phyloP scores from a whole-genome alignment of 2,329 filamentous ascomycete species.

The Pseudocercospora fuligena region DNA sequence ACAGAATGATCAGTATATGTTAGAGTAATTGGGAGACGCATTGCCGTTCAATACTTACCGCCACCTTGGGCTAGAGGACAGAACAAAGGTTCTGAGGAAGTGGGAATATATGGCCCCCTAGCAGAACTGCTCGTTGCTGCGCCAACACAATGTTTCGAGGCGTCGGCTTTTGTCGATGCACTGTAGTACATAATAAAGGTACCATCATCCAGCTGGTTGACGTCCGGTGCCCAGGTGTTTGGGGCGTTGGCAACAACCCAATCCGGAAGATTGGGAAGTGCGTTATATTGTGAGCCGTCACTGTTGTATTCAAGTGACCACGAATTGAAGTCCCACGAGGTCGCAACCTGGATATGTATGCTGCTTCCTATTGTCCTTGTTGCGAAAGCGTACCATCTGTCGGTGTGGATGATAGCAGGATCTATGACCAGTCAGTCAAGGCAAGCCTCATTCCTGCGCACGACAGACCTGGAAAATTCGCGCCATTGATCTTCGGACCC shows the following conservation, averaged over 20 bases:
- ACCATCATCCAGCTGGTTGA: slow-evolving; percentile 51
- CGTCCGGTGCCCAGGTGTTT: slow-evolving; percentile 67
- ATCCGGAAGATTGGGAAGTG: slow-evolving; percentile 56
- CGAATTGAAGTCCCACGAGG: slow-evolving; percentile 42
- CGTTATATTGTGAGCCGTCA: slow-evolving; percentile 51
- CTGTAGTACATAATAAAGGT: slow-evolving; percentile 44
- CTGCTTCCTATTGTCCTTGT: slow-evolving; percentile 44
- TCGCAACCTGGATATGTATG: slow-evolving; percentile 46
- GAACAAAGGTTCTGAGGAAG: slow-evolving; percentile 31
- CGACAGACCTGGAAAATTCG: slow-evolving; percentile 60
- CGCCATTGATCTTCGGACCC: slow-evolving; percentile 36
- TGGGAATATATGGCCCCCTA: slow-evolving; percentile 40
- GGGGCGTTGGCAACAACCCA: slow-evolving; percentile 58
- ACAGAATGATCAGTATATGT: not conserved
- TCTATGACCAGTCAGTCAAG: slow-evolving; percentile 29
- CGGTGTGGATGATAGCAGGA: slow-evolving; percentile 41
- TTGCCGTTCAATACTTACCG: not conserved
- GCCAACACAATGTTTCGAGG: slow-evolving; percentile 42
- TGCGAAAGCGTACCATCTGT: slow-evolving; percentile 47
- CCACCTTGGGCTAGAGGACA: slow-evolving; percentile 40
- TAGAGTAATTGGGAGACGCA: not conserved
- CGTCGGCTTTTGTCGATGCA: slow-evolving; percentile 33
- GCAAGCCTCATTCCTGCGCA: slow-evolving; percentile 70
- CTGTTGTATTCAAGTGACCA: slow-evolving; percentile 46
- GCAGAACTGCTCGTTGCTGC: slow-evolving; percentile 37